Conservation (phyloP, 169 alveolate genomes). For the Plasmodium fragile region DNA sequence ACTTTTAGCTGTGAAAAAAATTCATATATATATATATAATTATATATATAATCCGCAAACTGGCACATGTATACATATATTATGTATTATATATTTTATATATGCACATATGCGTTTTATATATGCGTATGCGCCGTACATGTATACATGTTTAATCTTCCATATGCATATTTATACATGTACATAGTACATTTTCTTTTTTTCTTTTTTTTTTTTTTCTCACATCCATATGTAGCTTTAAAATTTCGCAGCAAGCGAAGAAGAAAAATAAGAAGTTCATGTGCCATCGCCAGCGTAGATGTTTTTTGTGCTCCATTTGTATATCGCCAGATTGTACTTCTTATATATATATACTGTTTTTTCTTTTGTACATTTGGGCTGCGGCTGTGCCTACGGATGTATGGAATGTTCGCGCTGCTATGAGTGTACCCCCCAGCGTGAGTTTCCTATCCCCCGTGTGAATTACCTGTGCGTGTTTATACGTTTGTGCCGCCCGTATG, state of each 20-base stretch:
- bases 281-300: neutral
- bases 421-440: neutral
- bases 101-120: neutral
- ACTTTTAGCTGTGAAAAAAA: neutral
- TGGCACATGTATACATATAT: neutral
- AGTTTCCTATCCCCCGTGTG: neutral
- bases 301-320: neutral
- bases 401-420: neutral
- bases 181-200: neutral
- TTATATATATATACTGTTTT: neutral
- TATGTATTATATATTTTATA: neutral
- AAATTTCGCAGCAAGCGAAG: neutral
- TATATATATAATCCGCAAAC: neutral
- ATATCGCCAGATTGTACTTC: neutral
- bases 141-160: neutral
- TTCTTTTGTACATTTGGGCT: neutral
- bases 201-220: slow-evolving; percentile 20
- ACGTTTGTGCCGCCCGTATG: neutral
- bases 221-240: neutral
- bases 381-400: neutral
- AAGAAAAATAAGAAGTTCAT: neutral
- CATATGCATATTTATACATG: slow-evolving; percentile 7
- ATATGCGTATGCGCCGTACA: neutral
- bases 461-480: neutral
- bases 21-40: neutral